Conservation (phyloP, 1,139 yeast species). For the Hanseniaspora gamundiae region DNA sequence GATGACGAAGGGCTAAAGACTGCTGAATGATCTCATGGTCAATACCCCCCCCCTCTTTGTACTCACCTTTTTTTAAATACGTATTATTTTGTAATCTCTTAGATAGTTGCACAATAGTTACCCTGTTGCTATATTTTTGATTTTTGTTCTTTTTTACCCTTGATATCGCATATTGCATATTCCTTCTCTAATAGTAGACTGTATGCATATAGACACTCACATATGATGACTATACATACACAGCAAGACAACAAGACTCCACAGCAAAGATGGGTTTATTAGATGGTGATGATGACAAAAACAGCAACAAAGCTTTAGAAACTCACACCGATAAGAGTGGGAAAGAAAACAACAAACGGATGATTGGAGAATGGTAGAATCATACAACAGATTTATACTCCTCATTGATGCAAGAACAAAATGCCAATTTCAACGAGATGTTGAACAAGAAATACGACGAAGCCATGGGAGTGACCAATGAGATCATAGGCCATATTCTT, state of each 20-base stretch:
- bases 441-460: neutral
- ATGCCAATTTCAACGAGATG: slow-evolving; percentile 3
- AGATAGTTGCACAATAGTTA: too few species aligned
- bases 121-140: neutral
- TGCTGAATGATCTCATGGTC: too few species aligned
- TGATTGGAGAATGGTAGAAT: slow-evolving; percentile 7
- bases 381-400: slow-evolving; percentile 7
- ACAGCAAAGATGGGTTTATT: slow-evolving; percentile 14
- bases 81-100: too few species aligned
- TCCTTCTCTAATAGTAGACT: too few species aligned
- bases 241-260: too few species aligned
- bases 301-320: slow-evolving; percentile 10
- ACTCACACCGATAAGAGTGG: slow-evolving; percentile 8
- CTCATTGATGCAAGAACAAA: slow-evolving; percentile 5
- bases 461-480: slow-evolving; percentile 3
- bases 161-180: neutral
- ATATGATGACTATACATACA: too few species aligned
- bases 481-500: slow-evolving; percentile 3
- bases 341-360: neutral
- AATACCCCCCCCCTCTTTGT: too few species aligned
- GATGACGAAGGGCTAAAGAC: slow-evolving; percentile 2
- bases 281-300: slow-evolving; percentile 9
- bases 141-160: neutral
- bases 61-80: too few species aligned
- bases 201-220: too few species aligned